Base-by-base conservation (phyloP, 2,329 filamentous ascomycete species). In the Dactylonectria macrodidyma region DNA sequence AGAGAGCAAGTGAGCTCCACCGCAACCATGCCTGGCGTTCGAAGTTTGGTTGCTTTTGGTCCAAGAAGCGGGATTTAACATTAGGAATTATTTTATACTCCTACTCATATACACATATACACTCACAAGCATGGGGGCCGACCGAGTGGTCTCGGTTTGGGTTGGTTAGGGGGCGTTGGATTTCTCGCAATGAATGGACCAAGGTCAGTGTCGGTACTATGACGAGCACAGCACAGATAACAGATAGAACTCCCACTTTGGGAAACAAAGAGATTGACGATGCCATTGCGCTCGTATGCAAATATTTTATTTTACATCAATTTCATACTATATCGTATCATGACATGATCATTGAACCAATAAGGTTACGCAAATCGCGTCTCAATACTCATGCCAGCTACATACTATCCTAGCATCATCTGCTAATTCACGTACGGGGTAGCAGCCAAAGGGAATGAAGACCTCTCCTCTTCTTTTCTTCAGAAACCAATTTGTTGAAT, bases 161-260 rank as follows among this genome's bases (percentile, higher is more conserved):
- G 48, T 44, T 44, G 30, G 47, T 33, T 41, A 55, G 47, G 14
- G 38, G 65, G 65, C 60, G 65, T 67, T 60, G n/a, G 36, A 59
- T 60, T 61, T 57, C 16, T 22, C 14, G 30, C 44, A 51, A 54
- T 36, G 51, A 57, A 54, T 47, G 47, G 44, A 26, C 51, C 33
- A 56, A 36, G 5, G 26, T 22, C 41, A 12, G n/a, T 22, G 33
- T 38, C 11, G 24, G 56, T 38, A 51, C n/a, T 48, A 48, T 24
- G n/a, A n/a, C 51, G 57, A 60, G 33, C 51, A 34, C 48, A 60
- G 33, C 51, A 34, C 48, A 63, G 55, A 51, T 67, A 67, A 34
- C 48, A 63, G 55, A 51, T 67, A 67, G 65, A 67, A 24, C 48
- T 44, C 57, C 54, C 59, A 47, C 19, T 47, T 12, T 51, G 36